Evolutionary conservation across 768 basidiomycete genomes (phyloP), one percentile per base, ranked within the genome.

Genomic region (Rhizopogon vinicolor): DNA sequence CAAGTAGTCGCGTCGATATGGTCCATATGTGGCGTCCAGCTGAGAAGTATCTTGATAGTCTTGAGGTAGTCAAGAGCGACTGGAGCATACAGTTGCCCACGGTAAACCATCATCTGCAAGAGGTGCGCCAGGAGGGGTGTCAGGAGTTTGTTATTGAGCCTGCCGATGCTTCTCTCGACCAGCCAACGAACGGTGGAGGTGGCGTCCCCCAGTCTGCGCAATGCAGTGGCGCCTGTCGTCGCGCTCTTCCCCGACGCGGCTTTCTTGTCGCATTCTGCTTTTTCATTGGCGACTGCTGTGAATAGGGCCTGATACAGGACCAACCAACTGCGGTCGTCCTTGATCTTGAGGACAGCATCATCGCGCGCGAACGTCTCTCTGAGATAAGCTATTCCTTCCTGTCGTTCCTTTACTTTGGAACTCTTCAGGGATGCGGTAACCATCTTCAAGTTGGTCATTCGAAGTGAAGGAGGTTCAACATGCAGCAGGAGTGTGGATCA

Each of bases 41-140:
- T 73, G 51, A 91, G 72, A 8, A 98, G 65, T 55, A 73, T 75
- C 53, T 81, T 81, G 48, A 97, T 74, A 0, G 88, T 78, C 66
- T 95, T 95, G 54, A 88, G 75, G 67, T 93, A 95, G 68, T 95
- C 84, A 58, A 91, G 70, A 10, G 90, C 85, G 3, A 93, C 77
- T 0, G 85, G 83, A 3, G 74, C 64, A 57, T 86, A 77, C 13
- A 97, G 72, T 37, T 75, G 65, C 39, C 77, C 75, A 19, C 76
- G 73, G 62, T 82, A 63, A 4, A 83, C 73, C 50, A 93, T 77
- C 48, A 78, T 79, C 56, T 82, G 79, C 12, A 74, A 71, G 43
- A 97, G 72, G 65, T 94, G 89, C 8, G 76, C 75, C 52, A 90
- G 74, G 31, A 95, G 60, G 3, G 80, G 70, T 50, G 78, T 78